Evolutionary conservation across 371 early-diverging fungal genomes (phyloP).

Genomic region (Mucor saturninus): DNA sequence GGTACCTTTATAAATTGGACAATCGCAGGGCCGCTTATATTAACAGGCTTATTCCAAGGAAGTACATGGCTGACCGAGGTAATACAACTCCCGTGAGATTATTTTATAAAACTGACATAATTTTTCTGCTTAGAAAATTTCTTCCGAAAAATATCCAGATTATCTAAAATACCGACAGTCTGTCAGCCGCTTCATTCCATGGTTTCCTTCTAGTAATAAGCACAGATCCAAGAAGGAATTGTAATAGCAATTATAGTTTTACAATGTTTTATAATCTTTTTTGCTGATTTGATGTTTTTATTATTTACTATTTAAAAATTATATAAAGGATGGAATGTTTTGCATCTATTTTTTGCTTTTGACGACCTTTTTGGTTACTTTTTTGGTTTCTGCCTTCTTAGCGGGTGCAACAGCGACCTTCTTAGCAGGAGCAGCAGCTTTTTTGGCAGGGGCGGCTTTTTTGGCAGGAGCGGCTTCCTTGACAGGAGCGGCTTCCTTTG

Average conservation of each 20-base stretch:
- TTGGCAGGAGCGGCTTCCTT: constrained; percentile 9
- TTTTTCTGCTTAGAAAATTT: constrained; percentile 45
- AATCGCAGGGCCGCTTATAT: constrained; percentile 55
- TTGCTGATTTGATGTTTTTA: constrained; percentile 7
- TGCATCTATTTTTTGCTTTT: constrained; percentile 15
- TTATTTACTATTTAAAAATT: constrained; percentile 9
- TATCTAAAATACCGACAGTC: constrained; percentile 71
- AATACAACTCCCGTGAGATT: constrained; percentile 1
- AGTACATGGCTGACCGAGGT: constrained; percentile 81
- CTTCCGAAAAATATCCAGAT: constrained; percentile 70
- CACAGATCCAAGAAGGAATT: constrained; percentile 13
- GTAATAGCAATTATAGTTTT: background rate
- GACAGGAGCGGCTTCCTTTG: constrained; percentile 2
- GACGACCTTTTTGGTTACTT: constrained; percentile 19
- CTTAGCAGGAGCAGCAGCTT: constrained; percentile 4
- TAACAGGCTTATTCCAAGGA: constrained; percentile 75
- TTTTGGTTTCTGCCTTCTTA: constrained; percentile 15
- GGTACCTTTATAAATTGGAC: constrained; percentile 60
- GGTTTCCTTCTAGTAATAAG: constrained; percentile 34
- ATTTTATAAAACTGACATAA: background rate
- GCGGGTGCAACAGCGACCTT: constrained; percentile 8
- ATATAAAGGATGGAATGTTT: constrained; percentile 1
- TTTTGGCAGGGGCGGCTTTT: constrained; percentile 1
- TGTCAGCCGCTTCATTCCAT: constrained; percentile 69
- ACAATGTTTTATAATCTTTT: background rate